Evolutionary conservation across 2,329 filamentous ascomycete genomes (phyloP).

Genomic region (Metarhizium anisopliae): DNA sequence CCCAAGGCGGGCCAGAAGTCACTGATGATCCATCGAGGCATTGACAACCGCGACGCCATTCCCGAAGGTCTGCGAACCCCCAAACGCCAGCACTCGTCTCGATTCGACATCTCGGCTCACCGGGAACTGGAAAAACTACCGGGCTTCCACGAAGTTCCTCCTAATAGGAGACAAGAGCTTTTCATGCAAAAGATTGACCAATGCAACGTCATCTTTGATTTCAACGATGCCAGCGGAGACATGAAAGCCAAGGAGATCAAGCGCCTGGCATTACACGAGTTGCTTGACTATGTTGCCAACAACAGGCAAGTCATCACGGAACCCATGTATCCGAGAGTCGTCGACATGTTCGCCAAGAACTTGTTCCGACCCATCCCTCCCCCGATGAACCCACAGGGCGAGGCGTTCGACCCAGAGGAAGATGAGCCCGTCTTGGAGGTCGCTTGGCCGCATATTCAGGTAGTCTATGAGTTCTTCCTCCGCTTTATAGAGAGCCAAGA

Average conservation of each 20-base stretch:
- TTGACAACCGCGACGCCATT: conserved; percentile 83
- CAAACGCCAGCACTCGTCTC: conserved; percentile 92
- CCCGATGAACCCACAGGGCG: conserved; percentile 93
- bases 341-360: conserved; percentile 99
- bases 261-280: conserved; percentile 85
- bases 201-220: conserved; percentile 99
- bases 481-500: conserved; percentile 98
- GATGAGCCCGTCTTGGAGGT: conserved; percentile 97
- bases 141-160: conserved; percentile 94
- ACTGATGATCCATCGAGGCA: conserved; percentile 70
- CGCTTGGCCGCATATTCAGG: conserved; percentile 98
- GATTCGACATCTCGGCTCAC: conserved; percentile 96
- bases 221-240: conserved; percentile 94
- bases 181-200: conserved; percentile 99
- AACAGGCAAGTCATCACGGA: conserved; percentile 98
- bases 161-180: conserved; percentile 86
- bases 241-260: conserved; percentile 99
- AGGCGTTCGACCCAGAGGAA: conserved; percentile 97
- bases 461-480: conserved; percentile 98
- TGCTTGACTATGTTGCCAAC: conserved; percentile 96
- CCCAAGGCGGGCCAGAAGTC: conserved; percentile 90
- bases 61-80: conserved; percentile 92
- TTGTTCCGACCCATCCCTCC: conserved; percentile 94
- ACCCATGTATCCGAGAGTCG: conserved; percentile 96
- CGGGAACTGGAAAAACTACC: conserved; percentile 94